These are phyloP conservation scores for Beauveria medogensis DNA, from an alignment of 2,329 filamentous ascomycete species.

Conservation along the genomic window DNA sequence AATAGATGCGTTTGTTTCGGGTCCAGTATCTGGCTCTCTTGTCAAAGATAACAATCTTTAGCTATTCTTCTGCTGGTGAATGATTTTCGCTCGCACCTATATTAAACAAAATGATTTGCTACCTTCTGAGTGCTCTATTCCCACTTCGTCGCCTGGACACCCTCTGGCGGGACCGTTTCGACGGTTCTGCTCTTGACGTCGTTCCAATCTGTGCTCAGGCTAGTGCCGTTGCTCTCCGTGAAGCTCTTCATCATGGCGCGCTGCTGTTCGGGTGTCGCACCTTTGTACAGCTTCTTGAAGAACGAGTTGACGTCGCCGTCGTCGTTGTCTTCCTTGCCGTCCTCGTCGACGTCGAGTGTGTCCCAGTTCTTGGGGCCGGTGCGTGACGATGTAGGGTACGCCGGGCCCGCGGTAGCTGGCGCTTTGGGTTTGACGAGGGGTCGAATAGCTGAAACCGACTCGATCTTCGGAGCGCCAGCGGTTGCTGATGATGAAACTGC, in stretches of 20 bases:
- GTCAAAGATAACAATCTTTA: no score
- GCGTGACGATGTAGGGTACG: slow-evolving; percentile 82
- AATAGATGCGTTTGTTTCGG: background rate
- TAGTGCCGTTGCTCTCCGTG: slow-evolving; percentile 85
- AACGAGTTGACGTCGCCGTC: slow-evolving; percentile 65
- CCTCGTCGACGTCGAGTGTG: slow-evolving; percentile 45
- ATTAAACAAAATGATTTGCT: background rate
- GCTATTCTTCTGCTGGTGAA: background rate
- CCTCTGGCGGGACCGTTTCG: slow-evolving; percentile 65
- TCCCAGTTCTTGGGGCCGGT: slow-evolving; percentile 90
- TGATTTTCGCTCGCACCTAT: background rate
- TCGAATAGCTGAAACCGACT: slow-evolving; percentile 1
- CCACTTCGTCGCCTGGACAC: slow-evolving; percentile 71
- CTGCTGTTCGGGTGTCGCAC: slow-evolving; percentile 67
- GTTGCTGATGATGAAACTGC: background rate
- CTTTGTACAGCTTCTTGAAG: slow-evolving; percentile 83
- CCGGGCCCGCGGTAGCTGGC: slow-evolving; percentile 29
- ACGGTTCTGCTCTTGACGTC: slow-evolving; percentile 69
- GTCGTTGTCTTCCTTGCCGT: slow-evolving; percentile 47
- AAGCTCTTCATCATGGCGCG: slow-evolving; percentile 98
- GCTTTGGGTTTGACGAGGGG: background rate
- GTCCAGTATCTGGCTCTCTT: no score
- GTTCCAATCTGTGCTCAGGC: slow-evolving; percentile 84
- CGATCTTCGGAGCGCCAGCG: background rate
- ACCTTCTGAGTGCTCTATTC: background rate